A percentile compares a stretch with the other conserved stretches of the same genome.
Evolutionary conservation across 2,329 filamentous ascomycete genomes (phyloP).

Genomic region (Alternaria dauci): DNA sequence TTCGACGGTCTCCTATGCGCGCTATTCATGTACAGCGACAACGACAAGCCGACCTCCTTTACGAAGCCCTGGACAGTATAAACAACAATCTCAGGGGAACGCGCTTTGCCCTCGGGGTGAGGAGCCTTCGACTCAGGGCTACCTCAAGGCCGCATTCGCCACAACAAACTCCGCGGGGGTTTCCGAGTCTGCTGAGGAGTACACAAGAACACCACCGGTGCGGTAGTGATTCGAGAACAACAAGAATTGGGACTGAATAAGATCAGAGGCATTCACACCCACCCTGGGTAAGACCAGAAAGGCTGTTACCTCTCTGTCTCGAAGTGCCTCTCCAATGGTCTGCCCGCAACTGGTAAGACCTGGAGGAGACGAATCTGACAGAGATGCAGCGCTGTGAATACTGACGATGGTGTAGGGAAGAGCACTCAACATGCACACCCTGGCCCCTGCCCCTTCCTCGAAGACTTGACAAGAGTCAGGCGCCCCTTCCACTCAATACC

Average conservation of each 20-base stretch:
- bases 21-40: background rate
- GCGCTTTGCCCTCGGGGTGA: background rate
- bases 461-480: background rate
- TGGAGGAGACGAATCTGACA: background rate
- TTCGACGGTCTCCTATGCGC: background rate
- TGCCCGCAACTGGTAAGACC: background rate
- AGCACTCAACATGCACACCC: background rate
- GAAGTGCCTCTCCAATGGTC: background rate
- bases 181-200: background rate
- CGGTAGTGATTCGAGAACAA: background rate
- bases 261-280: background rate
- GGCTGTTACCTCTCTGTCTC: background rate
- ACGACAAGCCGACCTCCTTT: background rate
- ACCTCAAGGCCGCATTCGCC: background rate
- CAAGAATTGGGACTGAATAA: background rate
- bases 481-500: conserved; percentile 1
- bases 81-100: background rate
- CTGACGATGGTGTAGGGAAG: conserved; percentile 1
- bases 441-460: background rate
- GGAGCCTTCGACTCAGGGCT: background rate
- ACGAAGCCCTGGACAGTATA: no score
- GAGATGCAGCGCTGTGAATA: background rate
- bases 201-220: background rate
- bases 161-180: background rate
- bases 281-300: background rate